Evolutionary conservation across 805 yeast genomes (phyloP).

Genomic region (Citeromyces nyonsensis): DNA sequence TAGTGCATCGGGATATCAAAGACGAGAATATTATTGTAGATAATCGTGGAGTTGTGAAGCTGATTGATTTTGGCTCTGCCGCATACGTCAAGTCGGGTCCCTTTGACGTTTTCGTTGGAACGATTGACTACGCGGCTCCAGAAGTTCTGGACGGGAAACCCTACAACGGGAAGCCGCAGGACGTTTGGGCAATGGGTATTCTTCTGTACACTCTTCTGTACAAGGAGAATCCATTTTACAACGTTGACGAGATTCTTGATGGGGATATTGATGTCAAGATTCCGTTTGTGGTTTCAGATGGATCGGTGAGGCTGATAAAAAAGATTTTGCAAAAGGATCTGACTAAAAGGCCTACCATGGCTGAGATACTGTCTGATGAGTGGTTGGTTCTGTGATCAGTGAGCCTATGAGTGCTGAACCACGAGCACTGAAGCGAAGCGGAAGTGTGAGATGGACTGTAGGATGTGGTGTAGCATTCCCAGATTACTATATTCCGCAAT

Average conservation of each 20-base stretch:
- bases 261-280: constrained; percentile 71
- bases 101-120: constrained; percentile 94
- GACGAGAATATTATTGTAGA: constrained; percentile 1
- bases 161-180: constrained; percentile 89
- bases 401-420: too few species aligned
- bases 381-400: constrained; percentile 39
- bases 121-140: constrained; percentile 95
- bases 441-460: too few species aligned
- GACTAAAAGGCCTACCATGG: constrained; percentile 55
- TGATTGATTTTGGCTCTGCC: constrained; percentile 98
- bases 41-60: constrained; percentile 77
- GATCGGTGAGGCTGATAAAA: constrained; percentile 43
- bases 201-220: constrained; percentile 77
- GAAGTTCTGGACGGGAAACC: constrained; percentile 83
- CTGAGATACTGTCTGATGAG: constrained; percentile 49
- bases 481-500: too few species aligned
- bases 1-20: constrained; percentile 90
- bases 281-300: constrained; percentile 48
- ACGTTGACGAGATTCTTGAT: constrained; percentile 90
- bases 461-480: too few species aligned
- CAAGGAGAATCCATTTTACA: constrained; percentile 91
- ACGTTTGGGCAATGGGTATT: constrained; percentile 94
- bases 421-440: too few species aligned
- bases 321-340: constrained; percentile 57
- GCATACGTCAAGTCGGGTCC: constrained; percentile 88